Base-by-base conservation (phyloP, 2,329 filamentous ascomycete genomes). In the Moelleriella libera region DNA sequence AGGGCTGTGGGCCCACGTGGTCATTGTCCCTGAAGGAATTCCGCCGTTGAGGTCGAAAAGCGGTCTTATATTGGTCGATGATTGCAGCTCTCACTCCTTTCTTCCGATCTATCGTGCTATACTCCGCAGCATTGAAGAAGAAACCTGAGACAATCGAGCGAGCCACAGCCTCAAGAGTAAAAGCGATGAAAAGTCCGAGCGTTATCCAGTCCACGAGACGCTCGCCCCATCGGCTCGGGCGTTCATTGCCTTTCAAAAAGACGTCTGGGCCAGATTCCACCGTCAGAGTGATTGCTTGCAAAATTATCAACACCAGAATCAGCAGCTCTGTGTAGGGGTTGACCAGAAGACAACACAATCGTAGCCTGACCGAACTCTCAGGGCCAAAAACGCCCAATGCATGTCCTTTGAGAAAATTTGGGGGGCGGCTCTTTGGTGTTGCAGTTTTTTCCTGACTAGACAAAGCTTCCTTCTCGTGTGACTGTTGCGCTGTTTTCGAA, bases 81-180 rank as follows among this genome's bases (percentile, higher is more conserved):
- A 96, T 69, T 9, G 83, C 85, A 53, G 82, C 80, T 46, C 78
- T 80, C 7, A 95, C 66, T 9, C 88, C 86, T 32, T 82, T 72
- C 53, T 83, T 78, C 47, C 86, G 78, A 62, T 94, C 85, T 51
- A 94, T 85, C 5, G 88, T 94, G 63, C 87, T 95, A 63, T 96
- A 96, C 60, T 96, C 89, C 7, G 80, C 70, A 2, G 92, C 85
- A 60, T 98, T 98, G 54, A 94, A 71, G 32, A 98, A 73, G 56
- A 98, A 85, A 0, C 92, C 94, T 0, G 92, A 98, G 1, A 98
- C 94, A 50, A 98, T 83, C 41, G 89, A 82, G 48, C 89, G 84
- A 51, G 86, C 80, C 48, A 83, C 69, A 37, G 94, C 75, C 63
- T 98, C 94, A 28, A 94, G 58, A 0, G 89, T 95, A 61, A 97